Evolutionary conservation across 768 basidiomycete genomes (phyloP), one percentile per base, ranked within the genome.

Genomic region (Tylopilus sp.): DNA sequence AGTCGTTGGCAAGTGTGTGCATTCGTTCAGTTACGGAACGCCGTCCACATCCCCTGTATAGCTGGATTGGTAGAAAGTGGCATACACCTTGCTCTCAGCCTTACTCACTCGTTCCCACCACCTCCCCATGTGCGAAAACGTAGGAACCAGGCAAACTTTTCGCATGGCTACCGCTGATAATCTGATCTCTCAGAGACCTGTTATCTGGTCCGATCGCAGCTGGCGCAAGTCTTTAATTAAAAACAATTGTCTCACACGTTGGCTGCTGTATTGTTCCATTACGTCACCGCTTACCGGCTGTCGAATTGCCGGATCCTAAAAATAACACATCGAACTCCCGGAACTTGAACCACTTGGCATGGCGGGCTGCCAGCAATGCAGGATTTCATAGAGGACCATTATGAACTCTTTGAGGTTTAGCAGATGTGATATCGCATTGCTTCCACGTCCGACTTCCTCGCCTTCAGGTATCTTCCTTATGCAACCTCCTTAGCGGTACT

Each of bases 171-270:
- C 15, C 13, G 13, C 31, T 35, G 35, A 35, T 35, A 3, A 35
- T 15, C 17, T 35, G 3, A 7, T 2, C 12, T 15, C 13, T 6
- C 12, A 5, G 15, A 28, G 8, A 28, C 4, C 8, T 35, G 35
- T 35, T n/a, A 35, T 35, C 35, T n/a, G n/a, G 21, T 26, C 36
- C 22, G 8, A 50, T 58, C 39, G 26, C 45, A 40, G 47, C n/a
- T 15, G n/a, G 39, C 35, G 35, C 17, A 35, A 35, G 17, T n/a
- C 35, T 17, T 35, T 17, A 35, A 35, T 35, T 15, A 35, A 28
- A 28, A 28, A 2, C 28, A 28, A 28, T 28, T 8, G 28, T 28
- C 28, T 28, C 35, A 35, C 15, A 17, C 35, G 44, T 50, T 57
- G 28, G 31, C 6, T 22, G 5, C 43, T 30, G 20, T 30, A 40